A percentile compares a stretch with the other conserved stretches of the same genome.
These are phyloP conservation scores for Fusarium sp. DNA, from an alignment of 2,329 filamentous ascomycete genomes.

Conservation along the genomic window DNA sequence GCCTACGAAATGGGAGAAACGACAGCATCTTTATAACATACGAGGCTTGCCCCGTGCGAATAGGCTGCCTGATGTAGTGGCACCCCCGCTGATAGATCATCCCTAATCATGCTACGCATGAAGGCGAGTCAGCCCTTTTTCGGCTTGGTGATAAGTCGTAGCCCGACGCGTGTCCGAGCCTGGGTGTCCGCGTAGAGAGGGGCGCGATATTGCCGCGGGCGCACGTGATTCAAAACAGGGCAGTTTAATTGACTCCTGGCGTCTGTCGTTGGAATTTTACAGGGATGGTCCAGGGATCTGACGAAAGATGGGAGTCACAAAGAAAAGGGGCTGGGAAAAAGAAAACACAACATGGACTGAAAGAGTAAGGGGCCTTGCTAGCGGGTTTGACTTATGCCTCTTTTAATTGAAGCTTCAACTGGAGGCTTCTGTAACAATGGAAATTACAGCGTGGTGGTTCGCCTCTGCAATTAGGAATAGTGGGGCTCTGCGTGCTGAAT, in stretches of 20 bases:
- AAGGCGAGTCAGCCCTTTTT: constrained; percentile 38
- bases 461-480: constrained; percentile 17
- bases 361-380: constrained; percentile 29
- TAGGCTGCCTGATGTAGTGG: constrained; percentile 38
- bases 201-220: constrained; percentile 15
- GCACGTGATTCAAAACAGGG: constrained; percentile 33
- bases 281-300: constrained; percentile 17
- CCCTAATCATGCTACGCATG: constrained; percentile 20
- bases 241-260: constrained; percentile 18
- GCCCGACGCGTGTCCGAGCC: constrained; percentile 28
- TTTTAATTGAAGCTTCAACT: constrained; percentile 17
- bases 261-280: constrained; percentile 1
- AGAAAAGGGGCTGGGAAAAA: constrained; percentile 28
- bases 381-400: constrained; percentile 6
- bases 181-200: constrained; percentile 26
- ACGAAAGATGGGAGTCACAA: constrained; percentile 19
- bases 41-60: constrained; percentile 40
- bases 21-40: constrained; percentile 44
- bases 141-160: constrained; percentile 40
- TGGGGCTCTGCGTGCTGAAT: constrained; percentile 19
- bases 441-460: constrained; percentile 17
- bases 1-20: constrained; percentile 6
- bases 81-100: constrained; percentile 32
- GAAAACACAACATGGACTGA: constrained; percentile 1
- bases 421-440: constrained; percentile 5